Evolutionary conservation across 495 filamentous ascomycete genomes (phyloP).

Genomic region (Bombardia bombarda): DNA sequence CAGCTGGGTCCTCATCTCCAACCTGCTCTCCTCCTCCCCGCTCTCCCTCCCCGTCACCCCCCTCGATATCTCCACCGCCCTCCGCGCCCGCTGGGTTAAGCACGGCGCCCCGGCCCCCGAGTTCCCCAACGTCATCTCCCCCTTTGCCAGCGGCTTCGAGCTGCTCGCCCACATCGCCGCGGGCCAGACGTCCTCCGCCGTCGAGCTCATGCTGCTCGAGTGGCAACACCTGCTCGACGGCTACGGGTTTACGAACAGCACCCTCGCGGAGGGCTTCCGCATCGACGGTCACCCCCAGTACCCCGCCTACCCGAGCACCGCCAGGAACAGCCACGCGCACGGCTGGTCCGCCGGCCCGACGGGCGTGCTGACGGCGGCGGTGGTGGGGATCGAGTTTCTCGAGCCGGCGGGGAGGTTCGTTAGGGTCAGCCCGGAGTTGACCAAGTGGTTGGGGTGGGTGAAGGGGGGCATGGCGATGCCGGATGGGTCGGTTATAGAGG

Average conservation of each 20-base stretch:
- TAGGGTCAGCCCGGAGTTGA: conserved; percentile 44
- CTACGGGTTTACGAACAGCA: conserved; percentile 52
- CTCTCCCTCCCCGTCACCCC: conserved; percentile 11
- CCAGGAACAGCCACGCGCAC: conserved; percentile 50
- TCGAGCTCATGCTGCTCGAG: conserved; percentile 49
- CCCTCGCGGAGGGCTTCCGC: conserved; percentile 52
- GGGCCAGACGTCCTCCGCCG: conserved; percentile 34
- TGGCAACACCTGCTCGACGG: conserved; percentile 60
- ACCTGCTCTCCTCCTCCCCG: conserved; percentile 1
- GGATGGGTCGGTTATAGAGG: conserved; percentile 46
- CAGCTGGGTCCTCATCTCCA: conserved; percentile 31
- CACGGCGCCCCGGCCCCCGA: conserved; percentile 53
- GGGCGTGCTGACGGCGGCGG: conserved; percentile 36
- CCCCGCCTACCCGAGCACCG: conserved; percentile 44
- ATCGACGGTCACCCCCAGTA: conserved; percentile 50
- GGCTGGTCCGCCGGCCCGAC: conserved; percentile 57
- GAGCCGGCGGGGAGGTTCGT: conserved; percentile 42
- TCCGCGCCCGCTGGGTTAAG: conserved; percentile 47
- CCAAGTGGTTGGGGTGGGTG: conserved; percentile 39
- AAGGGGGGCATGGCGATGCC: conserved; percentile 49
- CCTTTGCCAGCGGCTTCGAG: conserved; percentile 55
- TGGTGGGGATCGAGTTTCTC: conserved; percentile 46
- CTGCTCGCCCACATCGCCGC: conserved; percentile 49
- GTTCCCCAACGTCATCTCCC: conserved; percentile 49
- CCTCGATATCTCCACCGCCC: conserved; percentile 28